A percentile compares a stretch with the other conserved stretches of the same genome.
Evolutionary conservation across 2,329 filamentous ascomycete genomes (phyloP).

Genomic region (Colletotrichum tropicale): DNA sequence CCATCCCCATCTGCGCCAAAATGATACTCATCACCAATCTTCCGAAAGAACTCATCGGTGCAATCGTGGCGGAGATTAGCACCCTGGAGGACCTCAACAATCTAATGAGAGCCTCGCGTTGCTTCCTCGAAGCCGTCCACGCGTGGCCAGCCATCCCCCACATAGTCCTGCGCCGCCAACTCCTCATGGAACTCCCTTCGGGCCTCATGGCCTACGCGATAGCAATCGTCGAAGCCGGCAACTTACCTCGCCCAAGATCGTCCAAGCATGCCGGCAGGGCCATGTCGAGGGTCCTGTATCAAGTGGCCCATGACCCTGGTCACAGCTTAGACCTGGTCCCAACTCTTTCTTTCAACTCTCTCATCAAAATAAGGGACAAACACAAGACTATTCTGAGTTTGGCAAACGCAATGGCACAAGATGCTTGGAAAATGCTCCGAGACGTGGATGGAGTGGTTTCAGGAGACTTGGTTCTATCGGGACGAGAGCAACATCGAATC

Average conservation of each 20-base stretch:
- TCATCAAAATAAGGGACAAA: accelerated
- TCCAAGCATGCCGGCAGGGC: neutral
- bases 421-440: neutral
- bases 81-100: neutral
- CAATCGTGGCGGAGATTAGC: neutral
- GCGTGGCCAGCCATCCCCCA: neutral
- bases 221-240: neutral
- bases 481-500: neutral
- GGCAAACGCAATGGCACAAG: neutral
- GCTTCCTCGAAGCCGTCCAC: neutral
- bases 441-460: neutral
- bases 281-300: neutral
- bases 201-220: neutral
- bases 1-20: neutral
- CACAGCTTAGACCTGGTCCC: neutral
- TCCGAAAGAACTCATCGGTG: neutral
- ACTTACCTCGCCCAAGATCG: neutral
- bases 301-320: neutral
- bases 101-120: neutral
- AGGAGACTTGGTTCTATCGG: neutral
- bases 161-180: neutral
- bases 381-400: neutral
- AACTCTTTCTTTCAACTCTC: accelerated
- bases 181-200: neutral
- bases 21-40: neutral